Evolutionary conservation across 495 filamentous ascomycete species (phyloP).

Genomic region (Trichocladium antarcticum): DNA sequence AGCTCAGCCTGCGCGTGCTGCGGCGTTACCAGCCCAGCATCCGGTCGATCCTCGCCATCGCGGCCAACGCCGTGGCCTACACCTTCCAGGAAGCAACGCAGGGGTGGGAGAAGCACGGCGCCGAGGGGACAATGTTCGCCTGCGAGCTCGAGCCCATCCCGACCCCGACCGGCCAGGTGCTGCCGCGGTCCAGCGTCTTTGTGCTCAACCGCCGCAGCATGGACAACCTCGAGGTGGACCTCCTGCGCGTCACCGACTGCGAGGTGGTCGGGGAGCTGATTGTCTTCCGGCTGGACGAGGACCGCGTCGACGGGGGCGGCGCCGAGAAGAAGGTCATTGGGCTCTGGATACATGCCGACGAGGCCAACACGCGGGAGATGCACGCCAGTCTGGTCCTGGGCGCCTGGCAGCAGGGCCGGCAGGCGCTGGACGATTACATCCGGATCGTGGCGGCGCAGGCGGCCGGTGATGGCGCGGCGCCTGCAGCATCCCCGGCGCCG

Average conservation of each 20-base stretch:
- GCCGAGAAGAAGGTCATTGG: constrained; percentile 28
- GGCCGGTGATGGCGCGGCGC: constrained; percentile 5
- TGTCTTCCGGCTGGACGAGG: constrained; percentile 33
- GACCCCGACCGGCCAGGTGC: constrained; percentile 10
- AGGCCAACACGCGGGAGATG: constrained; percentile 30
- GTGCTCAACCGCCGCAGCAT: constrained; percentile 38
- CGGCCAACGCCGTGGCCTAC: constrained; percentile 72
- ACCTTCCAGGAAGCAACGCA: constrained; percentile 48
- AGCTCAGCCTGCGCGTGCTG: constrained; percentile 72
- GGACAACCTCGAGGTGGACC: constrained; percentile 35
- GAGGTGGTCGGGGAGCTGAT: constrained; percentile 34
- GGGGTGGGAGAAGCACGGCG: constrained; percentile 64
- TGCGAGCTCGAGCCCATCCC: constrained; percentile 46
- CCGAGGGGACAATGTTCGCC: constrained; percentile 76
- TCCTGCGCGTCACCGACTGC: constrained; percentile 29
- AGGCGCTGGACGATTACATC: constrained; percentile 12
- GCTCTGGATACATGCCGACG: constrained; percentile 39
- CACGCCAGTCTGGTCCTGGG: constrained; percentile 29
- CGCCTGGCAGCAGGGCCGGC: constrained; percentile 30
- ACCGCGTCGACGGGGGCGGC: constrained; percentile 21
- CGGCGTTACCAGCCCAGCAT: constrained; percentile 62
- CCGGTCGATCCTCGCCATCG: constrained; percentile 56
- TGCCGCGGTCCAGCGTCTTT: constrained; percentile 31
- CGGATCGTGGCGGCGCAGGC: constrained; percentile 3
- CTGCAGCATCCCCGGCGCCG: background rate